Evolutionary conservation across 306 rosid genomes (phyloP).

Genomic region (Pyrus betulifolia): DNA sequence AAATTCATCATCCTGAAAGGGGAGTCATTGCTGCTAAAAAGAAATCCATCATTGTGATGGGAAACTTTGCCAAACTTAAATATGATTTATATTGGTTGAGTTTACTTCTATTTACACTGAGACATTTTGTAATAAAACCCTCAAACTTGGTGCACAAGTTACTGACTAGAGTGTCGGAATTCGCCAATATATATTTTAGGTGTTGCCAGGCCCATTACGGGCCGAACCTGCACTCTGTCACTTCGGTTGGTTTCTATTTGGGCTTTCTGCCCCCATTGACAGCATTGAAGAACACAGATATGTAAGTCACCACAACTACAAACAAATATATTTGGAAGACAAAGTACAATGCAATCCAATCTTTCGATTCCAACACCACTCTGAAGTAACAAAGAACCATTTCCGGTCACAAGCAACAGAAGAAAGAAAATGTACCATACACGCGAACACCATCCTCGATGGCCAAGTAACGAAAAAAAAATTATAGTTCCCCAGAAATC

Average conservation of each 20-base stretch:
- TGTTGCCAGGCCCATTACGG: neutral
- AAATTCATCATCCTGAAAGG: too few species aligned
- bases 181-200: neutral
- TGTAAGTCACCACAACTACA: neutral
- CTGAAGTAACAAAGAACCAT: conserved; percentile 23
- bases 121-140: neutral
- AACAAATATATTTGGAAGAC: neutral
- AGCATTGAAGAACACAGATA: neutral
- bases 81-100: too few species aligned
- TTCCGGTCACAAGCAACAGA: conserved; percentile 21
- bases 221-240: neutral
- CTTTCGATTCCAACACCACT: conserved; percentile 9
- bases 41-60: too few species aligned
- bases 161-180: neutral
- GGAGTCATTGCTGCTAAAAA: too few species aligned
- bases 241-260: neutral
- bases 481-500: conserved; percentile 21
- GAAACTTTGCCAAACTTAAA: too few species aligned
- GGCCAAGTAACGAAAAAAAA: conserved; percentile 4
- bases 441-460: conserved; percentile 13
- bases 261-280: neutral
- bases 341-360: neutral
- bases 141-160: neutral
- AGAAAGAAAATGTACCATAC: conserved; percentile 28
- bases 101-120: neutral